phyloP scores from a whole-genome alignment of 2,329 filamentous ascomycete genomes.

The Sclerotinia subarctica region DNA sequence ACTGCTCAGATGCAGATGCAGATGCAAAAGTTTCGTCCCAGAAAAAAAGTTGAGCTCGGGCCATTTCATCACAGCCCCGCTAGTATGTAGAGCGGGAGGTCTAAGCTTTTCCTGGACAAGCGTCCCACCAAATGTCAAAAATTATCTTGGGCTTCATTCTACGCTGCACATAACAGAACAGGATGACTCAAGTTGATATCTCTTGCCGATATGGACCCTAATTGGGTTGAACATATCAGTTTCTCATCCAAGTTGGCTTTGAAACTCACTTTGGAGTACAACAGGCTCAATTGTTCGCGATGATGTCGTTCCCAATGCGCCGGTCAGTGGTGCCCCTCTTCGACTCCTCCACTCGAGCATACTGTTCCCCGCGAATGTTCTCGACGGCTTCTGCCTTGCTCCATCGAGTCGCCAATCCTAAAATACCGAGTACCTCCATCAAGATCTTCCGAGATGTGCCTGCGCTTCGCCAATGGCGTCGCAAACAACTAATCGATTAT shows the following conservation, averaged over 20 bases:
- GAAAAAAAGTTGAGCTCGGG: constrained; percentile 18
- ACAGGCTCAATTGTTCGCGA: background rate
- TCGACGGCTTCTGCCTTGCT: constrained; percentile 23
- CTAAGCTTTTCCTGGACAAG: constrained; percentile 24
- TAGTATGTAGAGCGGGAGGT: constrained; percentile 22
- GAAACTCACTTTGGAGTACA: background rate
- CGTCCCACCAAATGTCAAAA: constrained; percentile 16
- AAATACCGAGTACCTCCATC: constrained; percentile 56
- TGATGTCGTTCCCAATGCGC: background rate
- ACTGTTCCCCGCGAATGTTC: constrained; percentile 22
- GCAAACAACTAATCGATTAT: constrained; percentile 60
- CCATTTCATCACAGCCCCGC: background rate
- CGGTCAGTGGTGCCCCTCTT: constrained; percentile 3
- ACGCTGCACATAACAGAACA: constrained; percentile 37
- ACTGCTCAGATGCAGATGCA: constrained; percentile 18
- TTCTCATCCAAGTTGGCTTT: background rate
- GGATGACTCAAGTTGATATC: constrained; percentile 27
- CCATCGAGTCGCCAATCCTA: constrained; percentile 26
- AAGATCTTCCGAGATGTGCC: constrained; percentile 74
- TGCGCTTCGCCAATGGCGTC: constrained; percentile 66
- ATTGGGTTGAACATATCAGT: constrained; percentile 19
- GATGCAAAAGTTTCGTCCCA: constrained; percentile 27
- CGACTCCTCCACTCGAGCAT: constrained; percentile 13
- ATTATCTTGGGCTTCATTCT: constrained; percentile 33
- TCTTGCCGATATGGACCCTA: constrained; percentile 32